phyloP scores from a whole-genome alignment of 768 basidiomycete species.

The Boletus rufocinnamomeus region DNA sequence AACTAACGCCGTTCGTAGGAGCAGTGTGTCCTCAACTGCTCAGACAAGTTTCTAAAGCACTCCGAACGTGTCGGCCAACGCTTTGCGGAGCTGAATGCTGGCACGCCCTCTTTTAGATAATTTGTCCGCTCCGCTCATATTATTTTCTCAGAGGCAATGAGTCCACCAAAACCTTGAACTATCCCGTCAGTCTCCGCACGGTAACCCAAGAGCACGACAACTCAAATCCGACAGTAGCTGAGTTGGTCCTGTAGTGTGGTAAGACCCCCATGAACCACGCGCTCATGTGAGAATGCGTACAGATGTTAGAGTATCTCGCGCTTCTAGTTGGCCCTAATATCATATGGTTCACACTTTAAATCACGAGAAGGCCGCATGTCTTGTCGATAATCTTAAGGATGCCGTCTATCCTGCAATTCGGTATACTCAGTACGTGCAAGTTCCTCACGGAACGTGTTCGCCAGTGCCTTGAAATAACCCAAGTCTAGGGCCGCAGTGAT shows the following conservation, averaged over 20 bases:
- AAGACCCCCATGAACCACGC: conserved; percentile 11
- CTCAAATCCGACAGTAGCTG: conserved; percentile 6
- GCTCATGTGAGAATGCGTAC: conserved; percentile 16
- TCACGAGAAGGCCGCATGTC: not conserved
- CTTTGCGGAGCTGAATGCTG: conserved; percentile 91
- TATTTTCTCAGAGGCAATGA: conserved; percentile 35
- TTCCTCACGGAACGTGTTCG: not conserved
- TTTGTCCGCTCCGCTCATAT: not conserved
- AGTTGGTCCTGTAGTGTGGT: conserved; percentile 15
- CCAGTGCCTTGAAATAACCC: not conserved
- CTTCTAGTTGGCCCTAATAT: conserved; percentile 16
- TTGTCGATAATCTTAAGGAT: not conserved
- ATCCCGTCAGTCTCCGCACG: not conserved
- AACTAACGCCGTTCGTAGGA: conserved; percentile 52
- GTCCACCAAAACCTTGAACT: conserved; percentile 32
- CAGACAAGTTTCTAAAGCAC: conserved; percentile 97
- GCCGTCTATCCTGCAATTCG: not conserved
- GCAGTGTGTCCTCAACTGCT: conserved; percentile 88
- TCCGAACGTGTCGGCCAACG: conserved; percentile 91
- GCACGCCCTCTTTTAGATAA: conserved; percentile 45
- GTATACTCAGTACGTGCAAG: not conserved
- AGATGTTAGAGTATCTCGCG: conserved; percentile 20
- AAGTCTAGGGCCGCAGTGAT: not conserved
- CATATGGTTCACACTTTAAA: conserved; percentile 6
- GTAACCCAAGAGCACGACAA: not conserved